Percentiles rank a stretch among this genome's conserved stretches.
These are phyloP conservation scores for Carex pumila DNA, from an alignment of 176 grass and related monocot genomes.

Conservation along the genomic window DNA sequence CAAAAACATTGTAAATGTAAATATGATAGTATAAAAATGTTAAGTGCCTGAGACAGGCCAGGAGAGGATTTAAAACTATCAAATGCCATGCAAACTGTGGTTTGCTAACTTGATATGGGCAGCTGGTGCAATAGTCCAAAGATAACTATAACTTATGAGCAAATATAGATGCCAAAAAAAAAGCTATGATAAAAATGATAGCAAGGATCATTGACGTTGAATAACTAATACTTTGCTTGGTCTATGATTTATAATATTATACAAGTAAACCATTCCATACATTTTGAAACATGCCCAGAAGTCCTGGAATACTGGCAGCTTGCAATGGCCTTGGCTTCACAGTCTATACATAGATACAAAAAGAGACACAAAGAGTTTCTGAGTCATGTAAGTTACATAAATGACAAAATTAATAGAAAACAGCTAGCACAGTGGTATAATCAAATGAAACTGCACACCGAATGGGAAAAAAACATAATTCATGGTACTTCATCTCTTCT, in stretches of 20 bases:
- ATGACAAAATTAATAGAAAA: not conserved
- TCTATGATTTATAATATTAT: not conserved
- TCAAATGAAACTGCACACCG: not conserved
- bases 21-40: not conserved
- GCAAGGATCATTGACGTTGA: not conserved
- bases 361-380: not conserved
- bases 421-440: not conserved
- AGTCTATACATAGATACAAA: constrained; percentile 30
- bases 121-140: not conserved
- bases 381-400: not conserved
- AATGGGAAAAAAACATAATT: not conserved
- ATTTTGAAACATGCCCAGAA: constrained; percentile 94
- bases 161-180: not conserved
- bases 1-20: not conserved
- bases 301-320: constrained; percentile 91
- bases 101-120: not conserved
- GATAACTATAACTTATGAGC: not conserved
- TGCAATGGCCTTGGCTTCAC: constrained; percentile 92
- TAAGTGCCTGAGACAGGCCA: not conserved
- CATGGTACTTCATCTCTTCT: not conserved
- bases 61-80: not conserved
- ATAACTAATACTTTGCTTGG: not conserved
- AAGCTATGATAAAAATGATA: not conserved
- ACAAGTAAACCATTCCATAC: constrained; percentile 27
- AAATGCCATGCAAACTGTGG: not conserved